Percentiles rank a stretch among this genome's conserved stretches.
Evolutionary conservation across 345 rosid genomes (phyloP).

Genomic region (Salix caprea): DNA sequence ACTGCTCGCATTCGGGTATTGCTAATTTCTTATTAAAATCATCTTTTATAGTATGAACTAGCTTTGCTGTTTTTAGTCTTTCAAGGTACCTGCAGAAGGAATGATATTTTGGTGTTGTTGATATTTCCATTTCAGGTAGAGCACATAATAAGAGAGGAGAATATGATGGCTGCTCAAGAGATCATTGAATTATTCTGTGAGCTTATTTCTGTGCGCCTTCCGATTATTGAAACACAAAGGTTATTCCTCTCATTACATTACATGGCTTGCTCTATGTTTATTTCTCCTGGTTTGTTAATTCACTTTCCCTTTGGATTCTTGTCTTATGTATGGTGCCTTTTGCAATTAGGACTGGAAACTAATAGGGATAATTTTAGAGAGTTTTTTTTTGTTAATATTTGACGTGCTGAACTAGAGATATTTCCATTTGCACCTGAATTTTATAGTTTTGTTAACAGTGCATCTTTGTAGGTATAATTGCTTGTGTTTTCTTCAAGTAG

Average conservation of each 20-base stretch:
- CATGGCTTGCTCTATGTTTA: slow-evolving; percentile 2
- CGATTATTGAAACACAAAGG: slow-evolving; percentile 90
- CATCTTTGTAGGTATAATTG: neutral
- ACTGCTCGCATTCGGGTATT: slow-evolving; percentile 93
- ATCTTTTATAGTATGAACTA: neutral
- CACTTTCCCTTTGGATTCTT: neutral
- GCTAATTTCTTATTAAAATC: neutral
- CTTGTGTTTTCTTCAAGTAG: neutral
- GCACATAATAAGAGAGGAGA: slow-evolving; percentile 92
- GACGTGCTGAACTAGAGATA: neutral
- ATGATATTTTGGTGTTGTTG: neutral
- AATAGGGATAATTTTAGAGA: neutral
- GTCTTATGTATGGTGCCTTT: neutral
- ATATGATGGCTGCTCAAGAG: slow-evolving; percentile 99
- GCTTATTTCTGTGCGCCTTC: slow-evolving; percentile 88
- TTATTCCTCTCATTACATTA: slow-evolving; percentile 12
- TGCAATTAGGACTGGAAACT: neutral
- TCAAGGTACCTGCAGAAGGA: neutral
- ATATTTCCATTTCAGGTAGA: slow-evolving; percentile 57
- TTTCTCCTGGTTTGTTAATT: neutral
- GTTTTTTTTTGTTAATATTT: neutral
- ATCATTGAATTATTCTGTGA: slow-evolving; percentile 82
- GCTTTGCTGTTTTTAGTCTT: neutral
- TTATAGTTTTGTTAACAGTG: neutral
- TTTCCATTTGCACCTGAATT: neutral